Evolutionary conservation across 495 filamentous ascomycete genomes (phyloP).

Genomic region (Niebla homalea): DNA sequence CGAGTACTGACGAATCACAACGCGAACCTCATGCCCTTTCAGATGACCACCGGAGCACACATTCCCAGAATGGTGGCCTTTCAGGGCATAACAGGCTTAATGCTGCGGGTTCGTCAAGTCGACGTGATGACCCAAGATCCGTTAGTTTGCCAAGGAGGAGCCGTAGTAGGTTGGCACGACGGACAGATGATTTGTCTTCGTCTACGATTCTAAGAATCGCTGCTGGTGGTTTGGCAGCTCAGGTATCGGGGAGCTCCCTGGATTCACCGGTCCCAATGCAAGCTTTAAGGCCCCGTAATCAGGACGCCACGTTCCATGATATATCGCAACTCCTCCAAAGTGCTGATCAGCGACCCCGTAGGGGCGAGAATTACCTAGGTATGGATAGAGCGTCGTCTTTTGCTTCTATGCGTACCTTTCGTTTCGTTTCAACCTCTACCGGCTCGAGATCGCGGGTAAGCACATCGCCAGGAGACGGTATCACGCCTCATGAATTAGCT

Average conservation of each 20-base stretch:
- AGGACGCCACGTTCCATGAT: constrained; percentile 43
- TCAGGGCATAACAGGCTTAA: neutral
- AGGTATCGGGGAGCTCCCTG: constrained; percentile 41
- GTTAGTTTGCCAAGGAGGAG: constrained; percentile 34
- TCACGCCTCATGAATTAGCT: neutral
- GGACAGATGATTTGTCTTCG: constrained; percentile 44
- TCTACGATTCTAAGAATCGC: constrained; percentile 45
- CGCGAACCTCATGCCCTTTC: no score
- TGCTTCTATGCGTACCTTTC: constrained; percentile 48
- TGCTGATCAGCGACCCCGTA: constrained; percentile 27
- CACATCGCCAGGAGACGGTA: neutral
- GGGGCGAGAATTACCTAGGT: constrained; percentile 18
- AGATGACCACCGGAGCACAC: no score
- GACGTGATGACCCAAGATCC: constrained; percentile 25
- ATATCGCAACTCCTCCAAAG: constrained; percentile 45
- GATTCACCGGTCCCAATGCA: constrained; percentile 45
- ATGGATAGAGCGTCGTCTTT: constrained; percentile 32
- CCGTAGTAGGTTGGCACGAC: constrained; percentile 35
- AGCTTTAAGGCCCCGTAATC: constrained; percentile 41
- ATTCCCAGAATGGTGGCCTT: neutral
- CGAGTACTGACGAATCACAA: no score
- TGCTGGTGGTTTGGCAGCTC: constrained; percentile 46
- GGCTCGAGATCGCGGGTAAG: neutral
- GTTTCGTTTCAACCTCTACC: constrained; percentile 29
- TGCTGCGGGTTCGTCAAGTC: constrained; percentile 4